Evolutionary conservation across 345 rosid species (phyloP).

Genomic region (Trapa bicornis): DNA sequence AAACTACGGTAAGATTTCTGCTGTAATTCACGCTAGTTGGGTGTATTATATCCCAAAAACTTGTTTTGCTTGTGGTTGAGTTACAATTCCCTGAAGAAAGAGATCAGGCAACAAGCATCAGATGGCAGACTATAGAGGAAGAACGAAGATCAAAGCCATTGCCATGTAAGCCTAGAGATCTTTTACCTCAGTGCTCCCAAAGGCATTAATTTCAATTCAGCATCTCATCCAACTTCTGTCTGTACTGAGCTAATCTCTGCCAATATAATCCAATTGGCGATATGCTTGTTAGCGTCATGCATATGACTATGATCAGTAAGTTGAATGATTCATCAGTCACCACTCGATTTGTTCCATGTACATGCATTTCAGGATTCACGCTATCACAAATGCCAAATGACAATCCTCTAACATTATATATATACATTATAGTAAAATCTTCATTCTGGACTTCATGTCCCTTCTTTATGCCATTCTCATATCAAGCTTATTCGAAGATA

Average conservation of each 20-base stretch:
- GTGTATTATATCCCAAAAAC: too few species aligned
- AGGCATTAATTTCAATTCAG: slow-evolving; percentile 17
- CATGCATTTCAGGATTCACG: background rate
- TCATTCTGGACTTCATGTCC: background rate
- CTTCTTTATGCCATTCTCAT: background rate
- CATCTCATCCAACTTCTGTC: slow-evolving; percentile 81
- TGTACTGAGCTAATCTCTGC: slow-evolving; percentile 74
- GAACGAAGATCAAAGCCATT: background rate
- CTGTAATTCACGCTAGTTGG: too few species aligned
- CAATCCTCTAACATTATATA: background rate
- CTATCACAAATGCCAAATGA: background rate
- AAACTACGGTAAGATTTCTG: too few species aligned
- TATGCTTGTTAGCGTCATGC: background rate
- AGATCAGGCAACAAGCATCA: too few species aligned
- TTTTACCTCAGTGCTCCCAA: background rate
- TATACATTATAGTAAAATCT: background rate
- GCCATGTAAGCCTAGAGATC: background rate
- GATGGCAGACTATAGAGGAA: too few species aligned
- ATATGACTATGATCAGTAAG: background rate
- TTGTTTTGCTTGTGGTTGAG: too few species aligned
- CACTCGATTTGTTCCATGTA: background rate
- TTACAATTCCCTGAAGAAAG: too few species aligned
- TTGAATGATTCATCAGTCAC: background rate
- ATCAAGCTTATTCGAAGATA: background rate
- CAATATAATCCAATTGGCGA: slow-evolving; percentile 4